A percentile compares a stretch with the other conserved stretches of the same genome.
Conservation (phyloP, 75 land plant species). For the Pinus taeda region DNA sequence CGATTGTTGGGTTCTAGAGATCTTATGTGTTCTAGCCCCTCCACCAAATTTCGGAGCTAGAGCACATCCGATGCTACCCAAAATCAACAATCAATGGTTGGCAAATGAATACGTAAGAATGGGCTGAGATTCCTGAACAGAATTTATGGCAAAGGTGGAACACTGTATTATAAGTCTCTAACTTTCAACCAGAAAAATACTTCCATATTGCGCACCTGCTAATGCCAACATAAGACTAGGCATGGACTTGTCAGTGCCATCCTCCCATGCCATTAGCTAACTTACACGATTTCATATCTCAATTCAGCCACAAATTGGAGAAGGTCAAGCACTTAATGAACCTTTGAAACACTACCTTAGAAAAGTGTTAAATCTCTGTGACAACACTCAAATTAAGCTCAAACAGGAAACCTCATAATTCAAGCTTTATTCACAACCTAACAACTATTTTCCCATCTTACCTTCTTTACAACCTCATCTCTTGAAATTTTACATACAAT, state of each 20-base stretch:
- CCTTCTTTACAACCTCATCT: no score
- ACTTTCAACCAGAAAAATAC: neutral
- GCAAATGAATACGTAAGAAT: neutral
- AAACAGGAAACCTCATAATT: no score
- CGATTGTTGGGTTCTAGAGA: no score
- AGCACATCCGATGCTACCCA: no score
- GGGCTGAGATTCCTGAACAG: neutral
- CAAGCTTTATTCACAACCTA: neutral
- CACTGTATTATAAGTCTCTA: neutral
- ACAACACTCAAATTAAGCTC: neutral
- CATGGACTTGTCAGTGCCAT: neutral
- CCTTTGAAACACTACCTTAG: neutral
- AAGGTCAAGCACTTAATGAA: neutral
- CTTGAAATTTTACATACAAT: no score
- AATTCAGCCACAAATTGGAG: neutral
- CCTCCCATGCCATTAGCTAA: neutral
- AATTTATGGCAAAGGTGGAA: neutral
- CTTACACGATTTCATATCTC: neutral
- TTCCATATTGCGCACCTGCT: neutral
- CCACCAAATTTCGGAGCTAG: no score
- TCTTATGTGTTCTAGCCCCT: no score
- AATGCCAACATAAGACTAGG: neutral
- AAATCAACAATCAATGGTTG: neutral
- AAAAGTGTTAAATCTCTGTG: neutral
- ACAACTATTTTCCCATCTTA: neutral